These are phyloP conservation scores for Euphorbia pulcherrima DNA, from an alignment of 345 rosid genomes.

Conservation along the genomic window DNA sequence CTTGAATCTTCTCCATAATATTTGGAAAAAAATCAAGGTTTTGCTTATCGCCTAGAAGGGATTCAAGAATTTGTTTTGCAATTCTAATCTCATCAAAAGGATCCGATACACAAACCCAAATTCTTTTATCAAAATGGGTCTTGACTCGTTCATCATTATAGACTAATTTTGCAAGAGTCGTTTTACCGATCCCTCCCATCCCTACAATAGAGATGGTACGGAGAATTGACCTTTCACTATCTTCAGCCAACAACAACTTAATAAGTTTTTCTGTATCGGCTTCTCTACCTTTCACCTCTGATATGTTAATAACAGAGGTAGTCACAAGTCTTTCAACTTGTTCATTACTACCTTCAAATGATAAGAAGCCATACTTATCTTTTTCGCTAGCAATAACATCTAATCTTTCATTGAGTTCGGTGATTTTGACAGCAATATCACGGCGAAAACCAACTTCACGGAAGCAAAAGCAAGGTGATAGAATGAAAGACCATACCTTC, in stretches of 20 bases:
- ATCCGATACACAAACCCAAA: too few species aligned
- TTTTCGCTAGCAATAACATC: too few species aligned
- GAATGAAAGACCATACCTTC: constrained; percentile 3
- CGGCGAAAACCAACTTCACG: background rate
- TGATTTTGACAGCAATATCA: background rate
- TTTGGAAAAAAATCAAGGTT: background rate
- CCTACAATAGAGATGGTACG: background rate
- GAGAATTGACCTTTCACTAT: background rate
- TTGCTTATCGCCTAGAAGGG: background rate
- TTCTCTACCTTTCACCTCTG: background rate
- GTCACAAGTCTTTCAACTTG: background rate
- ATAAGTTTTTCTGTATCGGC: background rate
- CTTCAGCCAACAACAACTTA: background rate
- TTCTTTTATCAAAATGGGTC: too few species aligned
- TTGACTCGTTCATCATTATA: too few species aligned
- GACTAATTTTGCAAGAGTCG: too few species aligned
- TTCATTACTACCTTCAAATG: accelerated
- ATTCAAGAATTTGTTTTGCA: constrained; percentile 7
- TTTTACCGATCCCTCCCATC: too few species aligned
- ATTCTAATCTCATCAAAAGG: too few species aligned
- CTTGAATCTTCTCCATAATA: too few species aligned
- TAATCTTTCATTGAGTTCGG: too few species aligned
- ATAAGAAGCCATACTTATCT: too few species aligned
- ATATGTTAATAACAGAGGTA: background rate
- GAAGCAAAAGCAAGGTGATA: background rate